phyloP scores from a whole-genome alignment of 305 asterid species.

The Solanum hybrid region DNA sequence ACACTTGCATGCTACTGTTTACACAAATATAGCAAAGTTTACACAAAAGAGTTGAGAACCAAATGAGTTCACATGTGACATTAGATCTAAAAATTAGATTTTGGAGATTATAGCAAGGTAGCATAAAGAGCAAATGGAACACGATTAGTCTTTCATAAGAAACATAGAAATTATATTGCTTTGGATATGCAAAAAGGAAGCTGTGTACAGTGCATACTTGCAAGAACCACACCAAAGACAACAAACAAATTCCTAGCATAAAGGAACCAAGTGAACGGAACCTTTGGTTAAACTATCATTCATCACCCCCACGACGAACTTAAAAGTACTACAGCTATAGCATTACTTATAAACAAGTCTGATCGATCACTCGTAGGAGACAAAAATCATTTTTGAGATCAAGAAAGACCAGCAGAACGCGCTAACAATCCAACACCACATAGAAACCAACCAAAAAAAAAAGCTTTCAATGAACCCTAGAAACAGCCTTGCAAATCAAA shows the following conservation, averaged over 20 bases:
- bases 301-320: neutral
- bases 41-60: neutral
- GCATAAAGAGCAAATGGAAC: neutral
- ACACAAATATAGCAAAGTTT: neutral
- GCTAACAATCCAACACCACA: neutral
- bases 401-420: neutral
- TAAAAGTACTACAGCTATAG: neutral
- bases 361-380: slow-evolving; percentile 12
- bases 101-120: neutral
- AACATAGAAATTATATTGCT: neutral
- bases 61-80: neutral
- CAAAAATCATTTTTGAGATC: slow-evolving; percentile 21
- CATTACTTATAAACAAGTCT: slow-evolving; percentile 4
- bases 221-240: neutral
- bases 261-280: neutral
- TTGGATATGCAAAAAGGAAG: neutral
- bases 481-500: slow-evolving; percentile 52
- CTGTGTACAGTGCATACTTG: neutral
- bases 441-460: neutral
- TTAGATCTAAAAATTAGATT: neutral
- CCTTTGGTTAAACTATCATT: neutral
- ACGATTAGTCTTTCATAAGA: neutral
- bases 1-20: slow-evolving; percentile 1
- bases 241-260: neutral
- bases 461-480: slow-evolving; percentile 27